Conservation (phyloP, 1,139 yeast species). For the Oligophagozyma castellii region DNA sequence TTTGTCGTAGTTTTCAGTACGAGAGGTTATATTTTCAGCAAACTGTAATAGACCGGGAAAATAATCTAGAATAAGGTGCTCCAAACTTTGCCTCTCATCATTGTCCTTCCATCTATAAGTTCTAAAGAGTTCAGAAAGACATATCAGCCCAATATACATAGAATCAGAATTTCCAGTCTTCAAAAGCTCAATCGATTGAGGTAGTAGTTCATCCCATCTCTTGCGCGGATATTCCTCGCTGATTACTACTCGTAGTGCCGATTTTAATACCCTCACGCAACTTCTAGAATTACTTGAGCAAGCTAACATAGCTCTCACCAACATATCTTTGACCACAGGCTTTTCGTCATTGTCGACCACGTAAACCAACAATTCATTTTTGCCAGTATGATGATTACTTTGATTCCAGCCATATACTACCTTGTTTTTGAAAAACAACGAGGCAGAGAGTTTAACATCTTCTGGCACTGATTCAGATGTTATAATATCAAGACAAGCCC, state of each 20-base stretch:
- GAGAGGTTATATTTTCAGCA: conserved; percentile 40
- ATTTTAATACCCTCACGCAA: conserved; percentile 32
- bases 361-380: conserved; percentile 22
- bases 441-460: conserved; percentile 62
- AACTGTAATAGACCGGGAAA: conserved; percentile 59
- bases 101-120: conserved; percentile 68
- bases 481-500: conserved; percentile 71
- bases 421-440: conserved; percentile 75
- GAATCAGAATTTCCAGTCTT: conserved; percentile 31
- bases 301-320: conserved; percentile 29
- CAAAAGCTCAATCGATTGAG: conserved; percentile 44
- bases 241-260: conserved; percentile 55
- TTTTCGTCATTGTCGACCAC: conserved; percentile 55
- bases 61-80: conserved; percentile 45
- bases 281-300: conserved; percentile 27
- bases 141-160: conserved; percentile 60
- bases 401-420: conserved; percentile 51
- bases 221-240: conserved; percentile 48
- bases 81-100: conserved; percentile 41
- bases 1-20: conserved; percentile 26
- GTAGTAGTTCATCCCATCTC: conserved; percentile 57
- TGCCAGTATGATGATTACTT: conserved; percentile 9
- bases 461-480: conserved; percentile 38
- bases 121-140: conserved; percentile 62
- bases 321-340: conserved; percentile 50